Base-by-base conservation (phyloP, 371 early-diverging fungal genomes). In the Mucor saturninus region DNA sequence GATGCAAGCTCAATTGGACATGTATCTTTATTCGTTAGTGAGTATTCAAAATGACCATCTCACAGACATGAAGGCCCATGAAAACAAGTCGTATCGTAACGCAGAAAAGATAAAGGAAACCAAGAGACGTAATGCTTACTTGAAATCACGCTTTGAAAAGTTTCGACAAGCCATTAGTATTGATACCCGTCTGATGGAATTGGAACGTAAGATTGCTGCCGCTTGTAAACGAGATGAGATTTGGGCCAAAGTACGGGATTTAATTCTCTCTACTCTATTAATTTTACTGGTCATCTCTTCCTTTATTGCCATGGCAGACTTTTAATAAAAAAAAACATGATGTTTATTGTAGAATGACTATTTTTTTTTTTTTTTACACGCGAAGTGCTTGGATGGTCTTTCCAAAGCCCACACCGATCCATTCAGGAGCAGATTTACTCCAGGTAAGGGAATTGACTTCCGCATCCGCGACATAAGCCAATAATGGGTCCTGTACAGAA, bases 371-470 rank as follows among this genome's bases (percentile, higher is more conserved):
- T 9, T 35, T 42, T 59, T 74, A 81, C 21, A 81, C 79, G 39
- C 83, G 70, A 45, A 89, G 73, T 6, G 89, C 87, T 63, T 87
- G 86, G n/a, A 89, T 77, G 2, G 86, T 86, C 53, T 75, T 80
- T 42, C 86, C 87, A 74, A 86, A 86, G 1, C 85, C 85, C 62
- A 93, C 83, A 30, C 89, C 91, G 38, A 94, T 75, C 91, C 91
- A 94, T 26, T 93, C 91, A 9, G 90, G 84, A 30, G 76, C 70
- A 5, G 81, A 76, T 13, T 84, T 72, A 15, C 89, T 89, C 92
- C 93, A 92, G 5, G 86, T 73, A 30, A 94, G 56, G 50, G 91
- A 84, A 75, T 90, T 91, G 59, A 93, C 85, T 53, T 86, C 88
- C 2, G 83, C 81, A 37, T 78, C 86, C 13, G 91, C 91, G 31